Percentiles rank a stretch among this genome's conserved stretches.
Evolutionary conservation across 805 yeast genomes (phyloP).

Genomic region (Zygosaccharomyces lentus): DNA sequence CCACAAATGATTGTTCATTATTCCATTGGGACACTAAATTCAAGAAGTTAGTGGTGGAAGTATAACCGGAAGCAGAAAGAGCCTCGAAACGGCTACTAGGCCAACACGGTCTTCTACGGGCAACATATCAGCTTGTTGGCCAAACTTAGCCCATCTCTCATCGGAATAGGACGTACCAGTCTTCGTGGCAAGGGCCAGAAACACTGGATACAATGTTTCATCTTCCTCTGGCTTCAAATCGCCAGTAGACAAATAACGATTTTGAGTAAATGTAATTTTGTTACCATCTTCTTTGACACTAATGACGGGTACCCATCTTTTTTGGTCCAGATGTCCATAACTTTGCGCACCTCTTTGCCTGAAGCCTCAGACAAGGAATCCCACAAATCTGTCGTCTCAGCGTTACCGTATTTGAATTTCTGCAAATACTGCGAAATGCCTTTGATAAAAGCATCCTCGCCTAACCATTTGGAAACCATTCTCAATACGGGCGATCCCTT

Average conservation of each 20-base stretch:
- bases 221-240: conserved; percentile 77
- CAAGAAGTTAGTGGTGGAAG: conserved; percentile 57
- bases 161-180: conserved; percentile 64
- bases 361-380: conserved; percentile 62
- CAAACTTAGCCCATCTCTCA: conserved; percentile 65
- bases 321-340: conserved; percentile 79
- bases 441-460: conserved; percentile 69
- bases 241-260: conserved; percentile 71
- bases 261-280: conserved; percentile 56
- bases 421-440: conserved; percentile 77
- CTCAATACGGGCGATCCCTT: conserved; percentile 77
- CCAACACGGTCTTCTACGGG: conserved; percentile 77
- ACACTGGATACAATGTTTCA: conserved; percentile 62
- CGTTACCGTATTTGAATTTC: conserved; percentile 73
- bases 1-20: conserved; percentile 56
- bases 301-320: conserved; percentile 75
- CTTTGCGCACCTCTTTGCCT: conserved; percentile 65
- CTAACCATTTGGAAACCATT: conserved; percentile 77
- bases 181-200: conserved; percentile 55
- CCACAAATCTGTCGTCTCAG: conserved; percentile 76
- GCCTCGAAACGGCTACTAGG: conserved; percentile 74
- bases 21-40: conserved; percentile 58
- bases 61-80: conserved; percentile 65
- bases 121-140: conserved; percentile 51
- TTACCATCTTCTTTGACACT: conserved; percentile 55